phyloP scores from a whole-genome alignment of 2,329 filamentous ascomycete species.

The Curvularia hawaiiensis region DNA sequence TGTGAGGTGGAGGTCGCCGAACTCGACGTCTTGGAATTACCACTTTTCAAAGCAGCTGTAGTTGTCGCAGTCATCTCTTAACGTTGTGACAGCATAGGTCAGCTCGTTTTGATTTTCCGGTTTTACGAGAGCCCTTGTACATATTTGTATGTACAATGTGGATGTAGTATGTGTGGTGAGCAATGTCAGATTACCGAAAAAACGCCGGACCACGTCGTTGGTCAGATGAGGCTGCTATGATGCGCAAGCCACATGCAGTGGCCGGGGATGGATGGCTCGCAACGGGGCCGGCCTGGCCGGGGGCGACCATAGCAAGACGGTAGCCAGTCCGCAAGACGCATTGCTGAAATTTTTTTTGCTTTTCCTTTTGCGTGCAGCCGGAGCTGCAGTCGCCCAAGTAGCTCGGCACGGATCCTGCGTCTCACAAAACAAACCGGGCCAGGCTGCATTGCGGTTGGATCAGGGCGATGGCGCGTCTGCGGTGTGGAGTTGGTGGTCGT shows the following conservation, averaged over 20 bases:
- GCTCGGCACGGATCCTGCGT: constrained; percentile 7
- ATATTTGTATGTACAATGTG: neutral
- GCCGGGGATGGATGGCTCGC: constrained; percentile 2
- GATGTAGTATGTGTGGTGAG: neutral
- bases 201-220: constrained; percentile 9
- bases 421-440: constrained; percentile 15
- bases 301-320: neutral
- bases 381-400: constrained; percentile 2
- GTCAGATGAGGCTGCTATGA: constrained; percentile 13
- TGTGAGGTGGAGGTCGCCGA: neutral
- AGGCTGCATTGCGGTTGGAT: constrained; percentile 21
- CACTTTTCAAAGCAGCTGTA: too few species aligned
- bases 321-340: constrained; percentile 3
- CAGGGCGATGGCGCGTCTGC: constrained; percentile 16
- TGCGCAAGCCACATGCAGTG: constrained; percentile 12
- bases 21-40: neutral
- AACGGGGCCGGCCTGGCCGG: constrained; percentile 2
- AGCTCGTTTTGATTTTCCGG: too few species aligned
- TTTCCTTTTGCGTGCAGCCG: constrained; percentile 4
- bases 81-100: too few species aligned
- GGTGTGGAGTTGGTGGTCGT: constrained; percentile 22
- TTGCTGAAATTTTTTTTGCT: constrained; percentile 1
- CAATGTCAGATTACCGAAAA: constrained; percentile 10
- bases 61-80: too few species aligned
- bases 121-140: neutral